phyloP scores from a whole-genome alignment of 768 basidiomycete genomes.

The Boletus eberwhitei region DNA sequence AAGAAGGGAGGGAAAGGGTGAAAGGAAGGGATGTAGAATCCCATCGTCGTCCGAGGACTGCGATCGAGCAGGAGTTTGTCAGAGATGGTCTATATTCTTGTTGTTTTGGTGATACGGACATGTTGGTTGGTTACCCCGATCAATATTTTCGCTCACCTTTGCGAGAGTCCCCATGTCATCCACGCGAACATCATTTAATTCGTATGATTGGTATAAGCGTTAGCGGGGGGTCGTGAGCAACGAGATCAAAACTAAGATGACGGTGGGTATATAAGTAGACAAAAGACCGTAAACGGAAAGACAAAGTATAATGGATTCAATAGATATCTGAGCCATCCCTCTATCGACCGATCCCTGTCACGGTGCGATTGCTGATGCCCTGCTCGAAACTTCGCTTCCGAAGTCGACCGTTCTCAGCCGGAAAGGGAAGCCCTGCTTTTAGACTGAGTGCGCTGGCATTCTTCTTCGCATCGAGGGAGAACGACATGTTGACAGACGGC shows the following conservation, averaged over 20 bases:
- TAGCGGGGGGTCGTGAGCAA: background rate
- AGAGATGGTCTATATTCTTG: background rate
- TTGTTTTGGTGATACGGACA: background rate
- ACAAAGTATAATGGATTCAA: constrained; percentile 4
- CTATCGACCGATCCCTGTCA: constrained; percentile 46
- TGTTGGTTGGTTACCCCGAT: constrained; percentile 4
- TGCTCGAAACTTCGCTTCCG: constrained; percentile 35
- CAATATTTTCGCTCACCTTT: background rate
- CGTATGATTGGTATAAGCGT: background rate
- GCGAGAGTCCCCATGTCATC: background rate
- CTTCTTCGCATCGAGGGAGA: constrained; percentile 57
- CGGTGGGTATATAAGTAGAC: constrained; percentile 6
- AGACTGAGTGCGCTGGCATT: constrained; percentile 44
- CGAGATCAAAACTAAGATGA: background rate
- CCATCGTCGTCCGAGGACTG: background rate
- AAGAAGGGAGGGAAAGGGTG: constrained; percentile 8
- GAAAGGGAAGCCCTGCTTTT: constrained; percentile 27
- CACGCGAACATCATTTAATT: background rate
- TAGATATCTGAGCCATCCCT: background rate
- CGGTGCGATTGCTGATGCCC: constrained; percentile 47
- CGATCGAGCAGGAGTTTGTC: background rate
- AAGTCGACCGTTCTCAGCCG: constrained; percentile 48
- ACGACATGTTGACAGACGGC: constrained; percentile 61
- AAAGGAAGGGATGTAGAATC: background rate
- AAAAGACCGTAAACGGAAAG: background rate